Evolutionary conservation across 331 rosid genomes (phyloP).

Genomic region (Rhamnella rubrinervis): DNA sequence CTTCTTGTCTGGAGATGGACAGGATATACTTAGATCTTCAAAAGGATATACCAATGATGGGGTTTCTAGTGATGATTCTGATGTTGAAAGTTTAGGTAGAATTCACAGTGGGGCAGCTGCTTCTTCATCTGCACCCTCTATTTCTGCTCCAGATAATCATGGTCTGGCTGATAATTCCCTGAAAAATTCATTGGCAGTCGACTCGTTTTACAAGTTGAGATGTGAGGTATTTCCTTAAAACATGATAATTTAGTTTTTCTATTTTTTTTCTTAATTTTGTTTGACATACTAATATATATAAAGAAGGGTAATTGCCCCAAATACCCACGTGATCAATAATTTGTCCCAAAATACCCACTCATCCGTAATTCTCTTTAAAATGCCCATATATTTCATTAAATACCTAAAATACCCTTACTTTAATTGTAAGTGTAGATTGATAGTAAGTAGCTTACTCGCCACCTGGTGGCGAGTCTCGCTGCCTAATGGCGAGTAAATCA

Average conservation of each 20-base stretch:
- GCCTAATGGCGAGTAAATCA: too few relatives aligned
- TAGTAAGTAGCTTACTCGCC: too few relatives aligned
- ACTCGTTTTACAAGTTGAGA: slow-evolving; percentile 83
- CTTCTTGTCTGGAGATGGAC: slow-evolving; percentile 94
- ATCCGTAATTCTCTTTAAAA: too few relatives aligned
- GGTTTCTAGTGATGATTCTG: slow-evolving; percentile 76
- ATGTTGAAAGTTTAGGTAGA: slow-evolving; percentile 65
- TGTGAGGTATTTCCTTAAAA: slow-evolving; percentile 74
- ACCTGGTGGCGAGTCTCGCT: too few relatives aligned
- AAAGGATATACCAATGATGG: slow-evolving; percentile 49
- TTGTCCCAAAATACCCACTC: too few relatives aligned
- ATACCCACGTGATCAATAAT: too few relatives aligned
- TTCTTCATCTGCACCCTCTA: slow-evolving; percentile 68
- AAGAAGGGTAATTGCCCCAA: too few relatives aligned
- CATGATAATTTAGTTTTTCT: slow-evolving; percentile 17
- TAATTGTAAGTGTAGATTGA: too few relatives aligned
- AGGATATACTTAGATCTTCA: slow-evolving; percentile 73
- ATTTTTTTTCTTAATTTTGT: background rate
- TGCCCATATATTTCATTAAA: too few relatives aligned
- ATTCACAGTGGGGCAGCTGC: slow-evolving; percentile 81
- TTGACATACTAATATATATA: slow-evolving; percentile 21
- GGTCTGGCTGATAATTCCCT: slow-evolving; percentile 46
- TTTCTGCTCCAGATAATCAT: slow-evolving; percentile 38
- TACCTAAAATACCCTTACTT: too few relatives aligned
- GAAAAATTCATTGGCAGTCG: slow-evolving; percentile 56